phyloP scores from a whole-genome alignment of 1,284 basidiomycete genomes.

The Mycena sp. region DNA sequence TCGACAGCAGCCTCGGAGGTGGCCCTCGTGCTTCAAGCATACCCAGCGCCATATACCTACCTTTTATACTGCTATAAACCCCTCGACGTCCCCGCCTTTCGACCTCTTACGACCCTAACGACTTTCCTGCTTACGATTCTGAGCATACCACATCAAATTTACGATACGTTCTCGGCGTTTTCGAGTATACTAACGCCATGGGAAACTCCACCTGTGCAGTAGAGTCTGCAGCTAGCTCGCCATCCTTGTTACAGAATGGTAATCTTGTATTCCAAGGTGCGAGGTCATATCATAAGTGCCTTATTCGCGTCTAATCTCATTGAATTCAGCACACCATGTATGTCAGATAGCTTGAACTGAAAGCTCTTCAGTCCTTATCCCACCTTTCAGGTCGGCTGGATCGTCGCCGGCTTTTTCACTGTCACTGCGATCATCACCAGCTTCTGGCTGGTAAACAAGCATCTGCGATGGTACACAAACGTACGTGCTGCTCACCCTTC shows the following conservation, averaged over 20 bases:
- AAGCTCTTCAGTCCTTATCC: background rate
- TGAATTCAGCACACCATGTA: constrained; percentile 59
- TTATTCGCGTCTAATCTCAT: constrained; percentile 21
- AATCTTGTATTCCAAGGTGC: constrained; percentile 69
- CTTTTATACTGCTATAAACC: background rate
- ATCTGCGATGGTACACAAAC: constrained; percentile 78
- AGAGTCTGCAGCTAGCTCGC: constrained; percentile 51
- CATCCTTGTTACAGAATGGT: constrained; percentile 70
- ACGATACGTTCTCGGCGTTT: too few relatives aligned
- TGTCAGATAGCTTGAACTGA: constrained; percentile 4
- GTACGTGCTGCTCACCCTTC: constrained; percentile 46
- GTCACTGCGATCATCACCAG: constrained; percentile 64
- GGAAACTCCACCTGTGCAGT: constrained; percentile 15
- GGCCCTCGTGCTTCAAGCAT: background rate
- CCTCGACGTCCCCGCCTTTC: background rate
- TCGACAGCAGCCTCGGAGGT: background rate
- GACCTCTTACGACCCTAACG: constrained; percentile 19
- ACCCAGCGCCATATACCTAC: background rate
- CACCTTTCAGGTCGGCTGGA: constrained; percentile 72
- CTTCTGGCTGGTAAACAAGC: constrained; percentile 77
- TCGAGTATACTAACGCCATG: too few relatives aligned
- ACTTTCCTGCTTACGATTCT: background rate
- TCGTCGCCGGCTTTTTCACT: constrained; percentile 71
- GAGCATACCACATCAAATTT: background rate
- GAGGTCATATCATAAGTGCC: too few relatives aligned